Evolutionary conservation across 2,329 filamentous ascomycete species (phyloP).

Genomic region (Nemania sp.): DNA sequence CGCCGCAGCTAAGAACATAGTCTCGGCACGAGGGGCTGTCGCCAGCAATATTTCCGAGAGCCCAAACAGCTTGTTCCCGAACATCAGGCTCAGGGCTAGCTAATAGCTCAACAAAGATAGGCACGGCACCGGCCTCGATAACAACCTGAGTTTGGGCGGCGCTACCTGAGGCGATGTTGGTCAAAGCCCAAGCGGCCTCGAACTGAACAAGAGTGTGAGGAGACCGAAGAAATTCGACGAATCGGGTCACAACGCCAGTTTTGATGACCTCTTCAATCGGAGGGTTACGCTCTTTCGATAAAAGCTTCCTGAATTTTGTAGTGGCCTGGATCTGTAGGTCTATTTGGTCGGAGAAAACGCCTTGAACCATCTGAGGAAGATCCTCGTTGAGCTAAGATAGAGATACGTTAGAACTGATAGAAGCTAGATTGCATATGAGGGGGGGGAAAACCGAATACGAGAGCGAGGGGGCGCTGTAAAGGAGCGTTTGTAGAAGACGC

Average conservation of each 20-base stretch:
- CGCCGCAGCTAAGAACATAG: conserved; percentile 92
- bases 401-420: conserved; percentile 46
- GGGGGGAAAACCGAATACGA: neutral
- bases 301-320: conserved; percentile 97
- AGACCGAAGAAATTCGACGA: conserved; percentile 97
- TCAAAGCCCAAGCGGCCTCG: conserved; percentile 98
- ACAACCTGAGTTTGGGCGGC: conserved; percentile 98
- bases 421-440: neutral
- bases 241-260: conserved; percentile 96
- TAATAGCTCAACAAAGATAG: conserved; percentile 97
- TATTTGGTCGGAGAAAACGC: conserved; percentile 99
- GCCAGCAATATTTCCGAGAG: conserved; percentile 97
- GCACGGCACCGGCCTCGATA: conserved; percentile 96
- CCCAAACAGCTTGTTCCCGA: conserved; percentile 98
- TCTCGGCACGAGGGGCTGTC: conserved; percentile 98
- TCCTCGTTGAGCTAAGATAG: conserved; percentile 87
- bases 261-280: conserved; percentile 99
- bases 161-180: conserved; percentile 98
- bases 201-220: conserved; percentile 99
- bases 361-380: conserved; percentile 96
- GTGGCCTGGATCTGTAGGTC: conserved; percentile 97
- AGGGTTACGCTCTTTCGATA: conserved; percentile 98
- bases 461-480: neutral
- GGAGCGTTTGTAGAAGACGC: neutral
- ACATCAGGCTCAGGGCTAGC: conserved; percentile 98